phyloP scores from a whole-genome alignment of 164 flowering plant species.

The Aristolochia californica region DNA sequence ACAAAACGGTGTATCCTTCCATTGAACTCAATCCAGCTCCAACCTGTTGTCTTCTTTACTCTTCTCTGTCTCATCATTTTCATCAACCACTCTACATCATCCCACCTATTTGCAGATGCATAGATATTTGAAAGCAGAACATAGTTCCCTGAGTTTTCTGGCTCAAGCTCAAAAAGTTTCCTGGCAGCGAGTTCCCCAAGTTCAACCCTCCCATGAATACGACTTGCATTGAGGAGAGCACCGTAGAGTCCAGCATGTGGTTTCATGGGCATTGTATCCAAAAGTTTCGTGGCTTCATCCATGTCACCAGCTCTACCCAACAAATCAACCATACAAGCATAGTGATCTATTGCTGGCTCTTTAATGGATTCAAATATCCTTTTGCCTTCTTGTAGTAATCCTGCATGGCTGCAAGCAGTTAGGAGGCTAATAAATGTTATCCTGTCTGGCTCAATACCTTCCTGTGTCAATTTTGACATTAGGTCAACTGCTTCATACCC shows the following conservation, averaged over 20 bases:
- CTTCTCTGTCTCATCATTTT: slow-evolving; percentile 30
- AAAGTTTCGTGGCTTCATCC: slow-evolving; percentile 43
- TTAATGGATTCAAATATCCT: slow-evolving; percentile 38
- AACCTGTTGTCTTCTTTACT: slow-evolving; percentile 41
- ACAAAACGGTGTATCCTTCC: slow-evolving; percentile 46
- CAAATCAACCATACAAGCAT: slow-evolving; percentile 69
- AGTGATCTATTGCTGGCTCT: slow-evolving; percentile 54
- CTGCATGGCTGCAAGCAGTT: slow-evolving; percentile 79
- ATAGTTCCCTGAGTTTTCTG: slow-evolving; percentile 56
- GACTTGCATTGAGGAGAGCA: slow-evolving; percentile 51
- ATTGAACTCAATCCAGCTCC: slow-evolving; percentile 56
- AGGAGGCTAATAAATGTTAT: slow-evolving; percentile 51
- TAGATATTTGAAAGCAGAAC: slow-evolving; percentile 63
- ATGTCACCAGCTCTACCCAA: slow-evolving; percentile 54
- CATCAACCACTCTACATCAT: slow-evolving; percentile 38
- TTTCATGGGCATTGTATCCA: slow-evolving; percentile 43
- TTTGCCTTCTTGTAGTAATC: slow-evolving; percentile 48
- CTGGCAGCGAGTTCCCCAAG: slow-evolving; percentile 53
- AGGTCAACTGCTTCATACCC: slow-evolving; percentile 34
- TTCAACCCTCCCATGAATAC: slow-evolving; percentile 37
- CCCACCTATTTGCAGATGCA: slow-evolving; percentile 50
- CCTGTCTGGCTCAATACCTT: slow-evolving; percentile 46
- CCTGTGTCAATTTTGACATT: slow-evolving; percentile 34
- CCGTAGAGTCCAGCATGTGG: slow-evolving; percentile 66
- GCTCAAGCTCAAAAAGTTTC: slow-evolving; percentile 54